Evolutionary conservation across 139 green algal genomes (phyloP).

Genomic region (Tetradesmus obliquus): DNA sequence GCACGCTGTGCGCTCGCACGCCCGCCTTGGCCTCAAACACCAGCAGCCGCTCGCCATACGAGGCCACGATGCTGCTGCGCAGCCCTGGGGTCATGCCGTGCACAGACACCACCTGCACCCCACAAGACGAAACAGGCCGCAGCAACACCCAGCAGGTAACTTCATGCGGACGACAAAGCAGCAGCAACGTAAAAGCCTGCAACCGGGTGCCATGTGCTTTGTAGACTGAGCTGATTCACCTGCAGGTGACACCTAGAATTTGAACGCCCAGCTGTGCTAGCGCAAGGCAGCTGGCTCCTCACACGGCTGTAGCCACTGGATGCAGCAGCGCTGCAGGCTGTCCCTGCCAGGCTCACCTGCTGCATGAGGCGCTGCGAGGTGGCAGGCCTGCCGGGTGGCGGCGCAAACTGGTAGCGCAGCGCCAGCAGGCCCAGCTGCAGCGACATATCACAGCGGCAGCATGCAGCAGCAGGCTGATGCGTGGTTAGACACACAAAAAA

Average conservation of each 20-base stretch:
- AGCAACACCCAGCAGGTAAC: not conserved
- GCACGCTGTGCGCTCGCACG: constrained; percentile 3
- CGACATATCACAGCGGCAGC: not conserved
- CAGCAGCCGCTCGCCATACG: constrained; percentile 39
- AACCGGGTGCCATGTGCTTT: too few species aligned
- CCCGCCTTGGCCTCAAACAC: constrained; percentile 11
- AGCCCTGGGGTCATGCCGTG: constrained; percentile 11
- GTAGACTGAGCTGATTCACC: too few species aligned
- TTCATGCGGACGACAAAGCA: too few species aligned
- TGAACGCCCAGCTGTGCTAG: not conserved
- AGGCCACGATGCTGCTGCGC: constrained; percentile 2
- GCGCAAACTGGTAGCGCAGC: constrained; percentile 35
- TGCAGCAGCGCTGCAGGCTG: not conserved
- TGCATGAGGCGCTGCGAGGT: constrained; percentile 27
- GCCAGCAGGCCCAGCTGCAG: constrained; percentile 10
- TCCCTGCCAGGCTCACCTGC: constrained; percentile 10
- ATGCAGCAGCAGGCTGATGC: too few species aligned
- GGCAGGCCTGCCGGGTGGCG: not conserved
- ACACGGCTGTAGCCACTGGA: too few species aligned
- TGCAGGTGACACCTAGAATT: too few species aligned
- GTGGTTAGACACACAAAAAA: not conserved
- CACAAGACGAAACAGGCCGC: not conserved
- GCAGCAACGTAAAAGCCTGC: too few species aligned
- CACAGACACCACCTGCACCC: constrained; percentile 30
- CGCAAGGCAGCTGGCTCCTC: not conserved